Percentiles rank a stretch among this genome's conserved stretches.
These are phyloP conservation scores for Simplicillium sp. DNA, from an alignment of 2,329 filamentous ascomycete species.

Conservation along the genomic window DNA sequence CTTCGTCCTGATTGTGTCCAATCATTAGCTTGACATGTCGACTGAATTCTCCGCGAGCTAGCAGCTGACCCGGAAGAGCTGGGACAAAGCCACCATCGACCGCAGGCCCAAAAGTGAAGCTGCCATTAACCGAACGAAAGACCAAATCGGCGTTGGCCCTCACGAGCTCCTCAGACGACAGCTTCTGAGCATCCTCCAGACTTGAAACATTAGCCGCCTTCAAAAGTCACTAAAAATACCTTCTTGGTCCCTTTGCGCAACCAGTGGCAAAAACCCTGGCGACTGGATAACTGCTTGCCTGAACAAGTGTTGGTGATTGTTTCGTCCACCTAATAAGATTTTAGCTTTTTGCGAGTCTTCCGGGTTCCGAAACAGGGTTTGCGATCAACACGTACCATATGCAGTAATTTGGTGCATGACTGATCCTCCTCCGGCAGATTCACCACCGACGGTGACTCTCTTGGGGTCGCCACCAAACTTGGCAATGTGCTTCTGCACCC, in stretches of 20 bases:
- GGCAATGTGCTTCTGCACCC: slow-evolving; percentile 8
- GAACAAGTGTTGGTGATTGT: neutral
- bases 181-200: neutral
- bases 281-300: neutral
- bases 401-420: neutral
- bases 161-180: neutral
- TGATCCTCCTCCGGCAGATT: slow-evolving; percentile 7
- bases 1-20: neutral
- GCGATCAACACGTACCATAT: neutral
- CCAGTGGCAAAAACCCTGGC: neutral
- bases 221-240: neutral
- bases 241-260: neutral
- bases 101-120: neutral
- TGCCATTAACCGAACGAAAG: neutral
- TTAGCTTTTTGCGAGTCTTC: no score
- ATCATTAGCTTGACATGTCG: neutral
- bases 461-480: slow-evolving; percentile 7
- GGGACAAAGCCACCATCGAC: neutral
- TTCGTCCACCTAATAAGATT: no score
- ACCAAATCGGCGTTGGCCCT: neutral
- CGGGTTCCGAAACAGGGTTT: no score
- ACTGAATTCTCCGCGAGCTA: neutral
- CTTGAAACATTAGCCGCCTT: neutral
- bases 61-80: neutral
- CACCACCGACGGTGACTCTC: slow-evolving; percentile 7